Evolutionary conservation across 2,329 filamentous ascomycete genomes (phyloP), one percentile per base, ranked within the genome.

Genomic region (Aspergillus piperis): DNA sequence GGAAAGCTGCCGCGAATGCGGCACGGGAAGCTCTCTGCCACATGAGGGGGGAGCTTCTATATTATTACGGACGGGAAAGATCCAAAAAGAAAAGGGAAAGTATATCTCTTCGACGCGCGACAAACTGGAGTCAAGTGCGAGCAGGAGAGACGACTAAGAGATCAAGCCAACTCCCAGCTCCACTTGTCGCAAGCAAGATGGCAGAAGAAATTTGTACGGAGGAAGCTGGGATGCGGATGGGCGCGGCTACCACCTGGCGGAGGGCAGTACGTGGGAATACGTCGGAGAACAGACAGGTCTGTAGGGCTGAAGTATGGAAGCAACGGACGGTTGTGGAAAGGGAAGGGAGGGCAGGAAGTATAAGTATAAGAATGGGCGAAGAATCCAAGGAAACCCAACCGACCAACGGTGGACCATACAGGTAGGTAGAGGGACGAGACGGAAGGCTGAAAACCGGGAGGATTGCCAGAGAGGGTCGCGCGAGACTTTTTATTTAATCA

Each of bases 1-100:
- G 58, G 21, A 70, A 64, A 21, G 67, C 60, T 49, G 69, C 71
- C 61, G 66, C 70, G 17, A 73, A 62, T 32, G 73, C 69, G 64
- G 66, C 66, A 49, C 61, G 70, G 59, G 64, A 62, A 59, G 60
- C 59, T 63, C 63, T 60, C 50, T 60, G 63, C 61, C 68, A 65
- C 73, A 75, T 75, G 54, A 44, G 23, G 47, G 47, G 47, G 8
- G 19, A 36, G 32, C 32, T 36, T 44, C 19, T 13, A 10, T 27
- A 11, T 17, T 49, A n/a, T 30, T 17, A 50, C n/a, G n/a, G 25
- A 51, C 41, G 44, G 36, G 19, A 60, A 60, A 21, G n/a, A 10
- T 32, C 8, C 25, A 48, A 53, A 57, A 15, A 36, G 11, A 32
- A 11, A 10, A 32, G 11, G 32, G 11, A 36, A 51, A 51, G 38